Base-by-base conservation (phyloP, 306 rosid genomes). In the Begonia loranthoides region DNA sequence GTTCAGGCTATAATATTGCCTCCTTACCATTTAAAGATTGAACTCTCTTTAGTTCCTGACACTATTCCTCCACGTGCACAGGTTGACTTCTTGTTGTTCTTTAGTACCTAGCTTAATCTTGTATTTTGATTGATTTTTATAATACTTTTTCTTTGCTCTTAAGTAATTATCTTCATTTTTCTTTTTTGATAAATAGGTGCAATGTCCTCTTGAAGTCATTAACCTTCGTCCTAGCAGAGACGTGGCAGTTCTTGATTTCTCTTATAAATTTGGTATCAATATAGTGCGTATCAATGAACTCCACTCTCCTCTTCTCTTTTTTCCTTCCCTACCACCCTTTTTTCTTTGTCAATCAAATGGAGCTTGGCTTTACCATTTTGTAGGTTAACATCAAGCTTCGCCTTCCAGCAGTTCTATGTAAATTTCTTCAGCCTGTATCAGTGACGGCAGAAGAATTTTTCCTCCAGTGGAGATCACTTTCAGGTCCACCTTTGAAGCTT, bases 1-100 rank as follows among this genome's bases (percentile, higher is more conserved):
- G 96, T 92, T 60, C 87, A 92, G 61, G 99, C 96, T 65, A 57
- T 79, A 59, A 80, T 92, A 63, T 75, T 87, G 71, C 84, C 99
- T 63, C 96, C 99, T 15, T 47, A 85, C 9, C 82, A 92, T 81
- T 83, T 92, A 51, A 92, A 81, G 75, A 71, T 80, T 60, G 99
- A 83, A 73, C 83, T 87, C 58, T 92, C 99, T 33, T 64, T 81
- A 59, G 99, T 92, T 49, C 99, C 99, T 13, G 99, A 92, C 14
- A 92, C 89, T 58, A 92, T 87, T 56, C 99, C 99, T 61, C 99
- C 99, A n/a, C 76, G 99, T 50, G 96, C 99, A 53, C 96, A 92
- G 81, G 99, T 87, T 71, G 66, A 55, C 54, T 45, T 21, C 54
- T 19, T 19, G 22, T 19, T 19, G 22, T 19, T 19, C 22, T 19